Base-by-base conservation (phyloP, 257 asterid species). In the Solanum corneliomulleri region DNA sequence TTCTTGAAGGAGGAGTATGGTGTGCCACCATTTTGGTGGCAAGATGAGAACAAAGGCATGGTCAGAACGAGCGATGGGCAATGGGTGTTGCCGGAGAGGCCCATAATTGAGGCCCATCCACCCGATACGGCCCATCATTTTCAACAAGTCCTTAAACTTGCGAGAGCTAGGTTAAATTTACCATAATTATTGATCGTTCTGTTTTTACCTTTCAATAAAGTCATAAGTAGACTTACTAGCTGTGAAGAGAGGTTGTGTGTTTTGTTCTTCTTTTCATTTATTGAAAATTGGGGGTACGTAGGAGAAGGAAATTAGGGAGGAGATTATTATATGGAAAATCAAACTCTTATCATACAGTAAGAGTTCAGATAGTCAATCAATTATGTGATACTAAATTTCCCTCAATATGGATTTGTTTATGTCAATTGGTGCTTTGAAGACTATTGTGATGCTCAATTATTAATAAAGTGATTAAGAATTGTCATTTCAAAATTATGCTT, bases 21-120 rank as follows among this genome's bases (percentile, higher is more conserved):
- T 0, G 95, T 95, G 83, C 98, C 96, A 21, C 93, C 98, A 1
- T 33, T 84, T 25, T 95, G 98, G 97, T 91, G 98, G 94, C 97
- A 95, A 86, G 98, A 94, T 33, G 94, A 94, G 92, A 95, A 95
- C 21, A 95, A 95, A 49, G 98, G 98, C 87, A 92, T 94, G 98
- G 91, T 90, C 49, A 91, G 94, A 87, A 86, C 77, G 0, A 56
- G 86, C 23, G 94, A 92, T 27, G 98, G 98, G 60, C 91, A 92
- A 91, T 95, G 98, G 98, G 86, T 87, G 84, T 20, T 94, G 91
- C 98, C 97, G 44, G 96, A 94, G 64, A 76, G 97, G 86, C 94
- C 93, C 1, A 44, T 92, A 80, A 87, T 95, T 18, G 98, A 95
- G 93, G 92, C 92, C 4, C 97, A 94, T 85, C 98, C 98, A 15